These are phyloP conservation scores for Coccomyxa sp. DNA, from an alignment of 139 green algal genomes.

Conservation along the genomic window DNA sequence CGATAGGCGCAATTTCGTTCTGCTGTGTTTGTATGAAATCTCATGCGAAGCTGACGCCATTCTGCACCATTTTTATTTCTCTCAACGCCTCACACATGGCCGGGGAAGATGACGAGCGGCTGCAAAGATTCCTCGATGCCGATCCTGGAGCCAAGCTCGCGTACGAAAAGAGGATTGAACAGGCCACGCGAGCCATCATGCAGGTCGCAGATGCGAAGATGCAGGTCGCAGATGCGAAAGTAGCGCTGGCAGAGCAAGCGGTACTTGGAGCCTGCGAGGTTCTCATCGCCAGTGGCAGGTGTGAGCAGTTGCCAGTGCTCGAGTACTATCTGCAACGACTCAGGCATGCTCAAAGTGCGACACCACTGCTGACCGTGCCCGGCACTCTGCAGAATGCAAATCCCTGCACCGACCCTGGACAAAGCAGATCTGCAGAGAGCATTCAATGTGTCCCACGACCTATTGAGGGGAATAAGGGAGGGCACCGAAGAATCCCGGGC, in stretches of 20 bases:
- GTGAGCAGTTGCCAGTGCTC: background rate
- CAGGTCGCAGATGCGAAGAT: background rate
- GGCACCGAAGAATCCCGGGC: background rate
- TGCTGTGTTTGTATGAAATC: too few relatives aligned
- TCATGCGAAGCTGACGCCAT: too few relatives aligned
- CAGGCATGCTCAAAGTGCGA: background rate
- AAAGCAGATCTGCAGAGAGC: background rate
- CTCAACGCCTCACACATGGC: background rate
- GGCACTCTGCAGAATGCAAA: background rate
- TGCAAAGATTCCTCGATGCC: background rate
- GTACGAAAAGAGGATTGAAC: background rate
- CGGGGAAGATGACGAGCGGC: background rate
- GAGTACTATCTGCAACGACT: background rate
- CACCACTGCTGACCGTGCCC: background rate
- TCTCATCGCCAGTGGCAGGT: background rate
- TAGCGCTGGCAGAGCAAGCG: background rate
- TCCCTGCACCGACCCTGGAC: background rate
- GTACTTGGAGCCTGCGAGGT: background rate
- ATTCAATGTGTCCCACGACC: background rate
- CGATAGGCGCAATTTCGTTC: too few relatives aligned
- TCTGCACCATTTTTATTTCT: too few relatives aligned
- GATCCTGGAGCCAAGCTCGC: background rate
- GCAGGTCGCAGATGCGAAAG: background rate
- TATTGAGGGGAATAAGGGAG: slow-evolving; percentile 1
- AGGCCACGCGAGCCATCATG: background rate